Evolutionary conservation across 768 basidiomycete genomes (phyloP), one percentile per base, ranked within the genome.

Genomic region (Pleurotus eryngii): DNA sequence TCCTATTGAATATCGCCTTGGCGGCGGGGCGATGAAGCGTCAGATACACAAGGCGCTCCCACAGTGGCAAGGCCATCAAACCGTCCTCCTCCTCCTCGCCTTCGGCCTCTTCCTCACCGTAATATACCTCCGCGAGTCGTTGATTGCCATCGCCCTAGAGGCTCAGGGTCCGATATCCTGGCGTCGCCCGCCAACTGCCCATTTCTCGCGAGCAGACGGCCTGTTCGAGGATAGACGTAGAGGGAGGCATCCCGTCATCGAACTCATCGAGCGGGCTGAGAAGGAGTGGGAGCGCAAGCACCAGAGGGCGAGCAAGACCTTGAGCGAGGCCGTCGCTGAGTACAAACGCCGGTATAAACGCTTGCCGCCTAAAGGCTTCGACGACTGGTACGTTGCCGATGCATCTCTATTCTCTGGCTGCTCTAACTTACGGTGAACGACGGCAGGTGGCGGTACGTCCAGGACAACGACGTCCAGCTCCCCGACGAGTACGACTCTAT

Each of bases 401-500:
- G 30, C 9, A 35, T 35, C 8, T 35, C 22, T 42, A 84, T 82
- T 37, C 26, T 46, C 5, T 15, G 0, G n/a, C 47, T 3, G 8
- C 14, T 18, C 27, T 27, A 24, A 12, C 27, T 22, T 40, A 45
- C n/a, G 17, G 15, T 14, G 24, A 30, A 27, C 47, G 30, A 43
- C 38, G 58, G 24, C 26, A 76, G 76, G 76, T 80, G 76, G 78
- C 59, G 56, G 3, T 79, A 77, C 67, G 87, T 85, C 22, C 72
- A 80, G 64, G 74, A 80, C 46, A 79, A 92, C 68, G 71, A 81
- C 6, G 84, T 92, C 27, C 81, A 83, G 62, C 82, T 95, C 43
- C 79, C 89, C 15, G 94, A 96, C 69, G 93, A 95, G 65, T 95
- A 92, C 65, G 90, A 90, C 64, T 77, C 79, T 46, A 82, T 95